phyloP scores from a whole-genome alignment of 805 yeast genomes.

The Zygosaccharomyces lentus region DNA sequence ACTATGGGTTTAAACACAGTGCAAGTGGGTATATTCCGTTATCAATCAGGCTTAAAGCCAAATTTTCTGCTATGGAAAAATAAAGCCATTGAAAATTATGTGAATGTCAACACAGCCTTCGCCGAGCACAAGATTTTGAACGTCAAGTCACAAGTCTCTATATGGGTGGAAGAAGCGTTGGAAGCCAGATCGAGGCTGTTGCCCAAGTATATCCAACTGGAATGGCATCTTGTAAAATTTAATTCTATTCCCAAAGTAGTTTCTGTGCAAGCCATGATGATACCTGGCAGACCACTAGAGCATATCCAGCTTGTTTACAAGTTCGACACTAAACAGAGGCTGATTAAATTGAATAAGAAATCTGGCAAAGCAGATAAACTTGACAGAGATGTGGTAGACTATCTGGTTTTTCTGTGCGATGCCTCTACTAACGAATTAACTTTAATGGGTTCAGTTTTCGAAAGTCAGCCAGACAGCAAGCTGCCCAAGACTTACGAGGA shows the following conservation, averaged over 20 bases:
- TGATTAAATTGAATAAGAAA: conserved; percentile 45
- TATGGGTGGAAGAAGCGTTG: conserved; percentile 62
- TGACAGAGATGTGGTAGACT: conserved; percentile 55
- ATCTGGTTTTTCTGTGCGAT: conserved; percentile 57
- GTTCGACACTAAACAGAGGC: conserved; percentile 58
- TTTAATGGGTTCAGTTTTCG: conserved; percentile 66
- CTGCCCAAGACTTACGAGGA: conserved; percentile 30
- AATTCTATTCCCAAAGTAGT: conserved; percentile 68
- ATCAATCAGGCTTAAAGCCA: conserved; percentile 65
- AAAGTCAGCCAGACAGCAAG: conserved; percentile 44
- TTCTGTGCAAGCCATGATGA: conserved; percentile 62
- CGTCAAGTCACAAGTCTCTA: conserved; percentile 44
- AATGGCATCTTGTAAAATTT: conserved; percentile 75
- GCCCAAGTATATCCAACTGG: conserved; percentile 56
- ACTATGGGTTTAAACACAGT: conserved; percentile 63
- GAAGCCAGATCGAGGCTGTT: conserved; percentile 47
- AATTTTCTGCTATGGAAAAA: conserved; percentile 78
- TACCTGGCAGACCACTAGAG: conserved; percentile 51
- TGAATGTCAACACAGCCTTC: conserved; percentile 76
- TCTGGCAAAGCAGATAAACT: conserved; percentile 44
- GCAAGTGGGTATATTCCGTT: conserved; percentile 62
- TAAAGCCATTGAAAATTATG: conserved; percentile 71
- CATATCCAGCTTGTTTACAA: conserved; percentile 58
- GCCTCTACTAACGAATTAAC: conserved; percentile 53
- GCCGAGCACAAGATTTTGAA: conserved; percentile 52